Percentiles rank a stretch among this genome's conserved stretches.
Conservation (phyloP, 331 rosid species). For the Acacia concinna region DNA sequence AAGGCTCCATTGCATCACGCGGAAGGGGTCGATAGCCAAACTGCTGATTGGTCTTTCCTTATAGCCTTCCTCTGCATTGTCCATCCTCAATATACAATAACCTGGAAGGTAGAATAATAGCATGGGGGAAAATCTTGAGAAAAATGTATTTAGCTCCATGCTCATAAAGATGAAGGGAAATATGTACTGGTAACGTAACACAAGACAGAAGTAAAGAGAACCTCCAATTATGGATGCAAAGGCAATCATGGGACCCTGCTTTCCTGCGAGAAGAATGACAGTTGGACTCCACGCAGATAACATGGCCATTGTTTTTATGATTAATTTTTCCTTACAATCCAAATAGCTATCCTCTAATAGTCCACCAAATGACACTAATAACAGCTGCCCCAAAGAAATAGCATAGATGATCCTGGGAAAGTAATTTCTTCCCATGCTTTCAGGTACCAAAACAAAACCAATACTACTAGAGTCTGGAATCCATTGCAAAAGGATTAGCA, state of each 20-base stretch:
- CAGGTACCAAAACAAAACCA: constrained; percentile 41
- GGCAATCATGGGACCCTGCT: constrained; percentile 85
- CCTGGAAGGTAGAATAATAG: constrained; percentile 53
- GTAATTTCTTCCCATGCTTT: constrained; percentile 54
- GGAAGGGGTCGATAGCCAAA: constrained; percentile 44
- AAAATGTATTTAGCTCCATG: constrained; percentile 18
- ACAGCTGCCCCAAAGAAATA: constrained; percentile 71
- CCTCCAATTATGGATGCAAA: constrained; percentile 80
- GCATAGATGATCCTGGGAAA: constrained; percentile 72
- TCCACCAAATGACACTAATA: constrained; percentile 51
- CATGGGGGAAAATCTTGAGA: constrained; percentile 18
- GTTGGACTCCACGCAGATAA: constrained; percentile 78
- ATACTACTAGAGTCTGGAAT: constrained; percentile 48
- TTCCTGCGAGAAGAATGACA: constrained; percentile 81
- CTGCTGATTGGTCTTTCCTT: constrained; percentile 43
- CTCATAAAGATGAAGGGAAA: constrained; percentile 7
- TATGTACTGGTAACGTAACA: neutral
- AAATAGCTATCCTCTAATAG: constrained; percentile 38
- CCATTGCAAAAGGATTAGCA: constrained; percentile 70
- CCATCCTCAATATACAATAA: constrained; percentile 69
- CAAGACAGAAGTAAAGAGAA: constrained; percentile 31
- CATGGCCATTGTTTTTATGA: constrained; percentile 59
- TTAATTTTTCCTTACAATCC: constrained; percentile 48
- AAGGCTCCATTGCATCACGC: constrained; percentile 86
- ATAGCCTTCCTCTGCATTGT: constrained; percentile 35